phyloP scores from a whole-genome alignment of 2,329 filamentous ascomycete genomes.

The Albifimbria verrucaria region DNA sequence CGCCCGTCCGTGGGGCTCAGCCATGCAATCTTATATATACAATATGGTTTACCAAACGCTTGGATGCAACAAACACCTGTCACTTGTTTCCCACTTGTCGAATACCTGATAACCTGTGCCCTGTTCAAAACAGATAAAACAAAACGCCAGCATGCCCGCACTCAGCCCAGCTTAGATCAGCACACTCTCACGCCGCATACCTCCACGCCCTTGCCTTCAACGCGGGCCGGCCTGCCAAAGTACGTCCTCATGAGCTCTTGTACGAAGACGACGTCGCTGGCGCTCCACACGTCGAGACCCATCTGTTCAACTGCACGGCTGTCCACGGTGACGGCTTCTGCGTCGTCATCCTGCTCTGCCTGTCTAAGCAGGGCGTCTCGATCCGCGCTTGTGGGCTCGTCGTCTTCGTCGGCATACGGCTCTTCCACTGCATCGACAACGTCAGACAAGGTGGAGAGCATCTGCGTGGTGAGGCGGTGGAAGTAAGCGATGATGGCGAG shows the following conservation, averaged over 20 bases:
- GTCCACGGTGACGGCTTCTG: constrained; percentile 50
- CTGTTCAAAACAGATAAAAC: not conserved
- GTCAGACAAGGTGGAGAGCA: constrained; percentile 60
- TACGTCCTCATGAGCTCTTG: constrained; percentile 60
- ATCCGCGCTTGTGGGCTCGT: constrained; percentile 20
- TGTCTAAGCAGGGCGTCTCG: constrained; percentile 23
- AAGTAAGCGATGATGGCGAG: constrained; percentile 78
- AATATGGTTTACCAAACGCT: too few species aligned
- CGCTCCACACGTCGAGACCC: constrained; percentile 77
- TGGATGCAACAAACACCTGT: too few species aligned
- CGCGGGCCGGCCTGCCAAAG: constrained; percentile 60
- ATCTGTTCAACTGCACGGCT: constrained; percentile 65
- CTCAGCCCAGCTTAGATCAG: constrained; percentile 25
- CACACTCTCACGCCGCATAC: constrained; percentile 73
- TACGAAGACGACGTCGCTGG: constrained; percentile 66
- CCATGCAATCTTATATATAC: not conserved
- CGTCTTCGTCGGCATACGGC: constrained; percentile 37
- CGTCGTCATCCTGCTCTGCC: constrained; percentile 29
- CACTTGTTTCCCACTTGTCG: too few species aligned
- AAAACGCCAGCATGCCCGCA: not conserved
- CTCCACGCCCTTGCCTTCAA: constrained; percentile 68
- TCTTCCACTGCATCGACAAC: constrained; percentile 51
- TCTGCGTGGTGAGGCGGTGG: constrained; percentile 67
- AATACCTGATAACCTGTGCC: too few species aligned
- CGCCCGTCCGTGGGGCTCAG: not conserved